Evolutionary conservation across 768 basidiomycete species (phyloP).

Genomic region (Pleurotus ostreatus): DNA sequence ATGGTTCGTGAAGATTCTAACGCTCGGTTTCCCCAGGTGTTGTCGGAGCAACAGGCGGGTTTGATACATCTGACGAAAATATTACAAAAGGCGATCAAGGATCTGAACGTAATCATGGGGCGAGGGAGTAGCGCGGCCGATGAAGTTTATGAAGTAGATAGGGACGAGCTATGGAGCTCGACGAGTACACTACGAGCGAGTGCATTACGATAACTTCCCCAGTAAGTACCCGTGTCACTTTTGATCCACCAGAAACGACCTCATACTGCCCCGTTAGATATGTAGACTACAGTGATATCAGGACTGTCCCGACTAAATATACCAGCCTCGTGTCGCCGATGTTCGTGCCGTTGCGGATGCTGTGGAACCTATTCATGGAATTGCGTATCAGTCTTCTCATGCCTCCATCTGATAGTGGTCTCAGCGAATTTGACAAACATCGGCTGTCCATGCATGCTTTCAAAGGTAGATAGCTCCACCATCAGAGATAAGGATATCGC

Average conservation of each 20-base stretch:
- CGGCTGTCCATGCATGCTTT: not conserved
- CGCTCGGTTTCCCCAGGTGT: constrained; percentile 42
- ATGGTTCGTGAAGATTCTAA: too few species aligned
- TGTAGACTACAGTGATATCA: too few species aligned
- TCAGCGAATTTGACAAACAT: not conserved
- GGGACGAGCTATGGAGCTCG: constrained; percentile 30
- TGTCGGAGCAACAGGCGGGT: constrained; percentile 76
- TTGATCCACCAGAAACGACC: not conserved
- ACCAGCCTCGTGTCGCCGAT: too few species aligned
- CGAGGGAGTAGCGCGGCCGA: constrained; percentile 23
- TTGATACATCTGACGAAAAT: constrained; percentile 78
- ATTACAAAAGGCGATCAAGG: constrained; percentile 57
- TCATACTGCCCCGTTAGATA: too few species aligned
- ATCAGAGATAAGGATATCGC: too few species aligned
- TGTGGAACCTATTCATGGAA: not conserved
- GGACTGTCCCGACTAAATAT: too few species aligned
- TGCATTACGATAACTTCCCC: constrained; percentile 25
- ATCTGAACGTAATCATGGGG: constrained; percentile 62
- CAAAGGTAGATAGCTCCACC: not conserved
- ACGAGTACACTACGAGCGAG: constrained; percentile 32
- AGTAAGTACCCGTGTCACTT: not conserved
- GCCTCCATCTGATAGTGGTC: not conserved
- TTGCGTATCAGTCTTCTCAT: not conserved
- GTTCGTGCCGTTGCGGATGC: not conserved
- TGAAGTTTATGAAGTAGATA: constrained; percentile 14